These are phyloP conservation scores for Curvularia eragrostidis DNA, from an alignment of 2,329 filamentous ascomycete species.

Conservation along the genomic window DNA sequence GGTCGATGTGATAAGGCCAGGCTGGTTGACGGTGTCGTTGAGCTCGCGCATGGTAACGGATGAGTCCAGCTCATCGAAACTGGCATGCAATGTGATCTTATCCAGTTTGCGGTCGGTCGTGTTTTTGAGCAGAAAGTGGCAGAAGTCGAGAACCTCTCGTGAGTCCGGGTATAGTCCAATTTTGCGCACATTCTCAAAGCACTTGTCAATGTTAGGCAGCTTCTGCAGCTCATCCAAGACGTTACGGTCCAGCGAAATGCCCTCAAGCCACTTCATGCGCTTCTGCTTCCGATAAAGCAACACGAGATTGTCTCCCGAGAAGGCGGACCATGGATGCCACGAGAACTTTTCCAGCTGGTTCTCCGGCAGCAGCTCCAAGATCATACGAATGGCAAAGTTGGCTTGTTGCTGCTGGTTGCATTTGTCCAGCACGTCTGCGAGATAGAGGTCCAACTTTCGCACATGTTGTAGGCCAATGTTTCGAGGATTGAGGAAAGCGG, in stretches of 20 bases:
- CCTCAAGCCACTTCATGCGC: constrained; percentile 57
- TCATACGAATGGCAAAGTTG: constrained; percentile 57
- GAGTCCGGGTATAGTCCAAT: constrained; percentile 58
- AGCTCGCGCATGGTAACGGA: constrained; percentile 50
- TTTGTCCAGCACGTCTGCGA: constrained; percentile 54
- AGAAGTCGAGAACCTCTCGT: constrained; percentile 53
- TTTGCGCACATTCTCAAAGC: constrained; percentile 53
- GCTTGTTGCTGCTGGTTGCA: constrained; percentile 55
- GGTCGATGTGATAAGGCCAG: constrained; percentile 55
- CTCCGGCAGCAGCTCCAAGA: constrained; percentile 57
- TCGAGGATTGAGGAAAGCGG: constrained; percentile 54
- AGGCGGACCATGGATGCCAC: constrained; percentile 59
- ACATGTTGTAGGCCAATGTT: constrained; percentile 58
- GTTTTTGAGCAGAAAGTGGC: constrained; percentile 53
- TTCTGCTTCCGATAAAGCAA: constrained; percentile 58
- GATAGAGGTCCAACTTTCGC: constrained; percentile 55
- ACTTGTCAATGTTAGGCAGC: constrained; percentile 48
- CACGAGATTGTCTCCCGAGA: constrained; percentile 56
- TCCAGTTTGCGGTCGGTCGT: constrained; percentile 49
- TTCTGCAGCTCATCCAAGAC: constrained; percentile 53
- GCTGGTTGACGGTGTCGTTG: constrained; percentile 56
- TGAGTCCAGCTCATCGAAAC: constrained; percentile 51
- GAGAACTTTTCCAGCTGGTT: constrained; percentile 58
- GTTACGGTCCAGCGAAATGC: constrained; percentile 54
- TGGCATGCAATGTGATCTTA: constrained; percentile 57